Evolutionary conservation across 1,284 basidiomycete genomes (phyloP).

Genomic region (Golubevia sp.): DNA sequence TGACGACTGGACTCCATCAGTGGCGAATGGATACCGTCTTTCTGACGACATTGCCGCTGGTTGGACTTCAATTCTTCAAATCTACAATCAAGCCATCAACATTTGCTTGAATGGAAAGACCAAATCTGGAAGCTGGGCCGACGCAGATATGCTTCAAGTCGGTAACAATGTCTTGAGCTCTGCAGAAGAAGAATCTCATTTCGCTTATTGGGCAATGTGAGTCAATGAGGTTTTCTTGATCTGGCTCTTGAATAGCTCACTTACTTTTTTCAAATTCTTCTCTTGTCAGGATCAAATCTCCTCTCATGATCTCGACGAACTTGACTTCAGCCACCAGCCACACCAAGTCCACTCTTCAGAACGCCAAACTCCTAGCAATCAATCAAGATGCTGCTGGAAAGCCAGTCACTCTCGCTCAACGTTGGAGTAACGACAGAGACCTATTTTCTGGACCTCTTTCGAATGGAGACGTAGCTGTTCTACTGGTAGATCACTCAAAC

Average conservation of each 20-base stretch:
- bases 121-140: background rate
- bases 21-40: background rate
- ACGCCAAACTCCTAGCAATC: background rate
- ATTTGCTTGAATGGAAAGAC: background rate
- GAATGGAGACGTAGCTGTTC: constrained; percentile 29
- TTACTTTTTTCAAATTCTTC: too few species aligned
- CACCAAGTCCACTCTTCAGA: background rate
- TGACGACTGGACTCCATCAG: background rate
- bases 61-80: background rate
- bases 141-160: background rate
- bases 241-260: background rate
- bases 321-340: too few species aligned
- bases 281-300: too few species aligned
- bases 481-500: constrained; percentile 24
- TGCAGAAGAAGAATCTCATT: background rate
- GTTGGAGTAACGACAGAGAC: constrained; percentile 22
- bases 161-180: background rate
- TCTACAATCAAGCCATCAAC: background rate
- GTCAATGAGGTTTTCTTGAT: too few species aligned
- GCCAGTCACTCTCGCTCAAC: background rate
- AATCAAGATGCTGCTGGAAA: background rate
- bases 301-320: too few species aligned
- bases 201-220: background rate
- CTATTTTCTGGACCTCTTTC: constrained; percentile 20
- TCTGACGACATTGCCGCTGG: background rate